These are phyloP conservation scores for Fomitopsis palustris DNA, from an alignment of 1,284 basidiomycete species.

Conservation along the genomic window DNA sequence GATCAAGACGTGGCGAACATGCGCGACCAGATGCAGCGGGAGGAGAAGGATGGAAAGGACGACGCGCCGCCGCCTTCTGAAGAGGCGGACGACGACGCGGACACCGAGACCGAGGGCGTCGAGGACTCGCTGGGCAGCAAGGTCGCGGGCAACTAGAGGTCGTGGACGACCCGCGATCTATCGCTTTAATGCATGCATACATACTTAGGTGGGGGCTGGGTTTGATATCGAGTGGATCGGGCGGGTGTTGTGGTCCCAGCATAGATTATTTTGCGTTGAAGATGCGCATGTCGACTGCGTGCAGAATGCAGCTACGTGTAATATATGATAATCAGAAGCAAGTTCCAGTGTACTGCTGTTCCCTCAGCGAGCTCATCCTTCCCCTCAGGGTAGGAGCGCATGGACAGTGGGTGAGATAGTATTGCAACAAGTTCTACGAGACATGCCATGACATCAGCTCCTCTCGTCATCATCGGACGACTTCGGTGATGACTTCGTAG, in stretches of 20 bases:
- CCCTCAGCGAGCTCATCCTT: too few relatives aligned
- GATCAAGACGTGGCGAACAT: conserved; percentile 70
- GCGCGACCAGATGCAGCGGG: conserved; percentile 65
- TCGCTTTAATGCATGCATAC: background rate
- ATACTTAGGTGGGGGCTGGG: background rate
- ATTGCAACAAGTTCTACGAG: too few relatives aligned
- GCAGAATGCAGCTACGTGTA: background rate
- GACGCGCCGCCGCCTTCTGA: background rate
- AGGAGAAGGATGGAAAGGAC: conserved; percentile 35
- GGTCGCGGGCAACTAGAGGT: conserved; percentile 4
- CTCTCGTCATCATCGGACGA: too few relatives aligned
- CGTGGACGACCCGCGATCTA: background rate
- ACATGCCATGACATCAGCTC: too few relatives aligned
- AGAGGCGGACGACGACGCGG: conserved; percentile 15
- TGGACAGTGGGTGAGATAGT: background rate
- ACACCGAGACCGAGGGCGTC: conserved; percentile 18
- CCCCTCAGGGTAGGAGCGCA: background rate
- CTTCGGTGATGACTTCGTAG: too few relatives aligned
- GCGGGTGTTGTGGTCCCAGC: background rate
- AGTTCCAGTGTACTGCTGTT: background rate
- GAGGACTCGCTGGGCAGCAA: conserved; percentile 10
- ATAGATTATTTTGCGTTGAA: background rate
- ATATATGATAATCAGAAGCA: background rate
- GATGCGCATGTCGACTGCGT: background rate
- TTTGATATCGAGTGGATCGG: background rate